Evolutionary conservation across 1,284 basidiomycete species (phyloP), one percentile per base, ranked within the genome.

Genomic region (Cryptococcus floricola): DNA sequence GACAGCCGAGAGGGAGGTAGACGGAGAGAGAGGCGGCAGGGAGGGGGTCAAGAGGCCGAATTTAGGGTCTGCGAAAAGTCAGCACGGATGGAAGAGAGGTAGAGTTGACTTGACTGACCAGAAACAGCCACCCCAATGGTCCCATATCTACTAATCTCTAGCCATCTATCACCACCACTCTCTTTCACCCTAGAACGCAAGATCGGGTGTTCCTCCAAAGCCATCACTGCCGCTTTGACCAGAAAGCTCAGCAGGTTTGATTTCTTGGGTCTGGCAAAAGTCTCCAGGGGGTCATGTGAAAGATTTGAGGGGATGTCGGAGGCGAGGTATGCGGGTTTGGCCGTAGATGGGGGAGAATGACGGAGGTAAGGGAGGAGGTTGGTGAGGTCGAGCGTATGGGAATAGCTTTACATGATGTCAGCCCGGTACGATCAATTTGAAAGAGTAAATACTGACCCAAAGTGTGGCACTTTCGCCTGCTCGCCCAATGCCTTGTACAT

Each of bases 401-500:
- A 85, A 41, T 70, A 68, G 37, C 68, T 67, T 37, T 23, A 45
- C 14, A 7, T 43, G 34, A 18, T 51, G 28, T 56, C 39, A 54
- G 55, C 39, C 13, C 28, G 16, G n/a, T 31, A n/a, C 31, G n/a
- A 18, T 27, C 43, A 6, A 34, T 8, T 23, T 27, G 25, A 42
- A 34, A 1, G n/a, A 13, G 9, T 7, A 10, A 18, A 47, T 28
- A 73, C 79, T 44, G 69, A 87, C 80, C 87, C 88, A 61, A 92
- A 91, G 74, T 87, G 87, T 16, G 89, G 82, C 1, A 93, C 88
- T 63, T 48, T 45, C 23, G 67, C 71, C 63, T 71, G 70, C 28
- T 86, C 87, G 19, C 81, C 83, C 88, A 92, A 91, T 1, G 87
- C 88, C 64, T 88, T 88, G 84, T 84, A 92, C 89, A 92, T 92